These are phyloP conservation scores for Solanum bukasovii DNA, from an alignment of 257 asterid species.

Conservation along the genomic window DNA sequence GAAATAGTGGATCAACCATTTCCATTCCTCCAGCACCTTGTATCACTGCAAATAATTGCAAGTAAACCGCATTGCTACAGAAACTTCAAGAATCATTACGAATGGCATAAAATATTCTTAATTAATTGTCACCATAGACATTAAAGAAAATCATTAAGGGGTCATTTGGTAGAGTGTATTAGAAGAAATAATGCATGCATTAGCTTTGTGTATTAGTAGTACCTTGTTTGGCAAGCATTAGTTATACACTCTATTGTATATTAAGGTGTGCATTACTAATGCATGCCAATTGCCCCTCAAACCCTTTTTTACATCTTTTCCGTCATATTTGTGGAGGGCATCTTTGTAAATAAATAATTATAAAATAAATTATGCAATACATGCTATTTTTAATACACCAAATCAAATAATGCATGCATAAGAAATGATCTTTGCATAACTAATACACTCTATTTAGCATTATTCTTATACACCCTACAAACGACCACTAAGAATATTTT, in stretches of 20 bases:
- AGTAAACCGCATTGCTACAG: neutral
- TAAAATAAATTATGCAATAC: neutral
- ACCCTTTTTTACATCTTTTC: neutral
- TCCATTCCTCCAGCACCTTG: slow-evolving; percentile 97
- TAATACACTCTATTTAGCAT: neutral
- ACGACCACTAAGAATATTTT: neutral
- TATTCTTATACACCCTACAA: neutral
- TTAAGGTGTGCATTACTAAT: neutral
- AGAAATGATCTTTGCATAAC: neutral
- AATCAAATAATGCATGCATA: neutral
- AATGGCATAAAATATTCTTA: neutral
- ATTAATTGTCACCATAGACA: neutral
- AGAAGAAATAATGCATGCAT: neutral
- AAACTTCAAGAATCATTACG: neutral
- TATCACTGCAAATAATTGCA: slow-evolving; percentile 43
- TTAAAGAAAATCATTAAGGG: neutral
- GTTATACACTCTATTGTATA: neutral
- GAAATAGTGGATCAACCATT: slow-evolving; percentile 93
- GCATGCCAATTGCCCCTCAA: neutral
- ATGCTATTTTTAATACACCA: neutral
- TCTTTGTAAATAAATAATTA: neutral
- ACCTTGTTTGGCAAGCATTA: neutral
- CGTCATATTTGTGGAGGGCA: neutral
- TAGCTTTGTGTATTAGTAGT: neutral
- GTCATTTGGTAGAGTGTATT: neutral